phyloP scores from a whole-genome alignment of 1,284 basidiomycete species.

The Ganoderma sp. region DNA sequence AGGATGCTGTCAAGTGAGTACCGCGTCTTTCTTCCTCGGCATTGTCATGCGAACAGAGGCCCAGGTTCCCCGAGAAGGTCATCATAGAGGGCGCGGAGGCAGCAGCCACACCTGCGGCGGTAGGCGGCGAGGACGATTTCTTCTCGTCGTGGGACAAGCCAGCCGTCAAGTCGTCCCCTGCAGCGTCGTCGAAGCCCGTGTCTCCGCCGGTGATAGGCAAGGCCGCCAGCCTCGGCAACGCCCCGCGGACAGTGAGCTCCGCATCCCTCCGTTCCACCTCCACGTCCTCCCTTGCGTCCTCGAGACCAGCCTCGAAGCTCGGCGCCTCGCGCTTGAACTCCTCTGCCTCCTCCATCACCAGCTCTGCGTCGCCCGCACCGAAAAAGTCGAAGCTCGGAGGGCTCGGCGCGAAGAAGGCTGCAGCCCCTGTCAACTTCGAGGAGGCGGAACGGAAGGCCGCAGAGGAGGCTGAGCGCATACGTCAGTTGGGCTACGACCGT shows the following conservation, averaged over 20 bases:
- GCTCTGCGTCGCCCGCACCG: slow-evolving; percentile 41
- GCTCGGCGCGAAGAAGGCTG: slow-evolving; percentile 84
- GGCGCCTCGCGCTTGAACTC: slow-evolving; percentile 64
- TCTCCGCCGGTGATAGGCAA: slow-evolving; percentile 66
- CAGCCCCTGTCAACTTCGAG: slow-evolving; percentile 84
- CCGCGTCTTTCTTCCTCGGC: neutral
- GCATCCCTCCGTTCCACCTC: slow-evolving; percentile 56
- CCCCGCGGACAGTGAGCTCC: slow-evolving; percentile 72
- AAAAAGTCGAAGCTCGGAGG: slow-evolving; percentile 81
- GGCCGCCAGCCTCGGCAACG: slow-evolving; percentile 47
- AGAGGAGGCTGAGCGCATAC: slow-evolving; percentile 89
- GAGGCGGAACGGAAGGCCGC: slow-evolving; percentile 87
- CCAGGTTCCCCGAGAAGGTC: slow-evolving; percentile 78
- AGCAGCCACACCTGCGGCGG: slow-evolving; percentile 42
- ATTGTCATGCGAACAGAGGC: neutral
- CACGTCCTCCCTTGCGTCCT: slow-evolving; percentile 42
- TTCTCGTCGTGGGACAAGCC: slow-evolving; percentile 97
- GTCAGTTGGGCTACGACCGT: slow-evolving; percentile 88
- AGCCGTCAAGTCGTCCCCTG: slow-evolving; percentile 55
- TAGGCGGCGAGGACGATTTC: slow-evolving; percentile 82
- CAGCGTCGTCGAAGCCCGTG: slow-evolving; percentile 55
- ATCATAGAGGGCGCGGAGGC: slow-evolving; percentile 77
- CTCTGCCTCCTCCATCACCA: slow-evolving; percentile 43
- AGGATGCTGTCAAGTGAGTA: slow-evolving; percentile 75
- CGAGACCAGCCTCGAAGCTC: slow-evolving; percentile 49